Conservation (phyloP, 2,329 filamentous ascomycete species). For the Emergomyces pasteurianus region DNA sequence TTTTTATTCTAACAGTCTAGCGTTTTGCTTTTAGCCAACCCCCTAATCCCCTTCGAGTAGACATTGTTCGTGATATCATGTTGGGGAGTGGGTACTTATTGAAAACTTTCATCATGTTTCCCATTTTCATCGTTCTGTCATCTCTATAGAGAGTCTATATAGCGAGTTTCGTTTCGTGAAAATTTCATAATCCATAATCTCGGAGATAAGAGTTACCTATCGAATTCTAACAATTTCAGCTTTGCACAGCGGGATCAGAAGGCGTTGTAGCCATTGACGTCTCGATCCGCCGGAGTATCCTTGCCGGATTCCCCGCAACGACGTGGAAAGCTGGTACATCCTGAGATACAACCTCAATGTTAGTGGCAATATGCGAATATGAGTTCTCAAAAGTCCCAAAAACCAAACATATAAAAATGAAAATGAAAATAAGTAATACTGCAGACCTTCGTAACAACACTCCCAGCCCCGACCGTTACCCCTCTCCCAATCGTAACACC, state of each 20-base stretch:
- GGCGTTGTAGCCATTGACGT: constrained; percentile 20
- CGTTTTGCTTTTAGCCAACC: background rate
- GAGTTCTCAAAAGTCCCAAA: background rate
- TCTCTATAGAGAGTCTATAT: background rate
- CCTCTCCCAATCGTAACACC: constrained; percentile 70
- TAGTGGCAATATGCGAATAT: background rate
- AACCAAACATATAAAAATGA: background rate
- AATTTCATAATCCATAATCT: background rate
- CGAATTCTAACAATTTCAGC: background rate
- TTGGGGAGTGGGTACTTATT: background rate
- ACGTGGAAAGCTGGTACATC: constrained; percentile 33
- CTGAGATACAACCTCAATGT: constrained; percentile 12
- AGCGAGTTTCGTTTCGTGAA: background rate
- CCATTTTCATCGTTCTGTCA: background rate
- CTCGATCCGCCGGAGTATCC: constrained; percentile 28
- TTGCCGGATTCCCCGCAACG: constrained; percentile 30
- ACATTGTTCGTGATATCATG: background rate
- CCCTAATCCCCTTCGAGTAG: background rate
- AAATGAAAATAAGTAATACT: background rate
- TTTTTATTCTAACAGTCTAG: background rate
- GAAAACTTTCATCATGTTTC: background rate
- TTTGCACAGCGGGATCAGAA: background rate
- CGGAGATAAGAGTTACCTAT: background rate
- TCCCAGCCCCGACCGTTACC: constrained; percentile 63
- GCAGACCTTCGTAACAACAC: constrained; percentile 62